These are phyloP conservation scores for Calonectria leucothoes DNA, from an alignment of 2,329 filamentous ascomycete genomes.

Conservation along the genomic window DNA sequence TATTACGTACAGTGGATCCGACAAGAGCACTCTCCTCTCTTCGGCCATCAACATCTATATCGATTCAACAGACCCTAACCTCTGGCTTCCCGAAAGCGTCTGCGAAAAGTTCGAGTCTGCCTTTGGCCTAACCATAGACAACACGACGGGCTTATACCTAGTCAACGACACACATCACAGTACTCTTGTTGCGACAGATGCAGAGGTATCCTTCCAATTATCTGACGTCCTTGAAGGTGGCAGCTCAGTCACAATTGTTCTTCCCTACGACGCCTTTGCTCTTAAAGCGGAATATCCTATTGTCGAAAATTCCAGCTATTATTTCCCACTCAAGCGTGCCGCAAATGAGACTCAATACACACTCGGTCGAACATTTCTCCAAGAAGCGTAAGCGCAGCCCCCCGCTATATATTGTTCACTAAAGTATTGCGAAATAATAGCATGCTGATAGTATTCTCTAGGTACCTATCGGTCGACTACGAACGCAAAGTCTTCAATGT, in stretches of 20 bases:
- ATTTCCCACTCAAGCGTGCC: slow-evolving; percentile 28
- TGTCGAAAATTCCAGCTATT: slow-evolving; percentile 17
- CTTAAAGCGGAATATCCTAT: slow-evolving; percentile 22
- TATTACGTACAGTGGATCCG: background rate
- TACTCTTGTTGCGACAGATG: background rate
- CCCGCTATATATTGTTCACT: too few species aligned
- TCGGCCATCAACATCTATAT: slow-evolving; percentile 12
- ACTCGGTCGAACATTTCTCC: slow-evolving; percentile 25
- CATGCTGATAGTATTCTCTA: background rate
- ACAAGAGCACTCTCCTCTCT: background rate
- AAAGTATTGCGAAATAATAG: background rate
- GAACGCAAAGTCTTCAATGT: slow-evolving; percentile 27
- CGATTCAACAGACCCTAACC: slow-evolving; percentile 9
- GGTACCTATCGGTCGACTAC: slow-evolving; percentile 28
- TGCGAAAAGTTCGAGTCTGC: slow-evolving; percentile 1
- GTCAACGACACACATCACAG: slow-evolving; percentile 10
- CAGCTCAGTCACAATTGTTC: slow-evolving; percentile 9
- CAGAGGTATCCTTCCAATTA: background rate
- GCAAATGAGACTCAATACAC: slow-evolving; percentile 30
- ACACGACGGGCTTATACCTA: slow-evolving; percentile 7
- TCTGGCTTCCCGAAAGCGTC: background rate
- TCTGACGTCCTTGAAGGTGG: background rate
- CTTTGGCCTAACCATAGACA: background rate
- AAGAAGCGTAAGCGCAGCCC: slow-evolving; percentile 18
- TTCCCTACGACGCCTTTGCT: slow-evolving; percentile 32